Percentiles rank a stretch among this genome's conserved stretches.
Evolutionary conservation across 2,329 filamentous ascomycete species (phyloP).

Genomic region (Chaetomiaceae sp.): DNA sequence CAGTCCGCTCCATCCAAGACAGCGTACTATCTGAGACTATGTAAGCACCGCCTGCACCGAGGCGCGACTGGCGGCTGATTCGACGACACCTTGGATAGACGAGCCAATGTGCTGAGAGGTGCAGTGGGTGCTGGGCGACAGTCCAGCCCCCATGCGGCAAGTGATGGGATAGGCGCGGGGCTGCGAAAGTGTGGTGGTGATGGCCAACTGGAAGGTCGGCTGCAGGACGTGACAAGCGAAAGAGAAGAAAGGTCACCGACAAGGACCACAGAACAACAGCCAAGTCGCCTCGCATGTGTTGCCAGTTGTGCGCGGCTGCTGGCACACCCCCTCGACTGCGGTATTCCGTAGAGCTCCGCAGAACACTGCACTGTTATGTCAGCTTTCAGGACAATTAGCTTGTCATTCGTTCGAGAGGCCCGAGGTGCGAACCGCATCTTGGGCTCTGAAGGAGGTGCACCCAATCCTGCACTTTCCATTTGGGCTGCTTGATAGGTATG

Average conservation of each 20-base stretch:
- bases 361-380: too few relatives aligned
- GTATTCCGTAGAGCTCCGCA: too few relatives aligned
- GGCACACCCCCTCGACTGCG: too few relatives aligned
- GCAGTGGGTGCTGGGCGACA: too few relatives aligned
- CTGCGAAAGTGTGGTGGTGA: constrained; percentile 8
- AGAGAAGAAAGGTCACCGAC: constrained; percentile 18
- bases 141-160: too few relatives aligned
- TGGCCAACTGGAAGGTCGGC: constrained; percentile 11
- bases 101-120: too few relatives aligned
- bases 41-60: too few relatives aligned
- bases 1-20: too few relatives aligned
- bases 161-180: constrained; percentile 9
- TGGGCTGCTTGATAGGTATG: not conserved
- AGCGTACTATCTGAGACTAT: too few relatives aligned
- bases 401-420: not conserved
- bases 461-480: constrained; percentile 10
- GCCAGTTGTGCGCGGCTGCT: constrained; percentile 17
- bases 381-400: too few relatives aligned
- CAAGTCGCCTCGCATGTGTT: constrained; percentile 22
- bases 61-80: too few relatives aligned
- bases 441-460: not conserved
- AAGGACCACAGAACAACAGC: constrained; percentile 20
- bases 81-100: too few relatives aligned
- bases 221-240: constrained; percentile 20
- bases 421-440: constrained; percentile 3